phyloP scores from a whole-genome alignment of 2,329 filamentous ascomycete genomes.

The Penicillium sp. region DNA sequence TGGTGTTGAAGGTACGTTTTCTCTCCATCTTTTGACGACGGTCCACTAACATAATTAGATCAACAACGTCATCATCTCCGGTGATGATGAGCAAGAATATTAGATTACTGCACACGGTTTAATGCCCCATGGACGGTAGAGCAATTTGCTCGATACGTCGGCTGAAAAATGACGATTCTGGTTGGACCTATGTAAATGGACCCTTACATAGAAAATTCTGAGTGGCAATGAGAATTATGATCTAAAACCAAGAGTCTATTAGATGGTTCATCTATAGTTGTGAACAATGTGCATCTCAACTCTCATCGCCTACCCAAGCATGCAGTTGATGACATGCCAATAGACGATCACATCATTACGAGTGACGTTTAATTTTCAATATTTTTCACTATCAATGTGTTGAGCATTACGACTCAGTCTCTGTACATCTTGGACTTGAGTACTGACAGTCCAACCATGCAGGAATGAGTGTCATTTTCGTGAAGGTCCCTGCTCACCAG shows the following conservation, averaged over 20 bases:
- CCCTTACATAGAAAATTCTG: constrained; percentile 23
- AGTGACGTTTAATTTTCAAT: no score
- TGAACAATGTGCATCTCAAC: no score
- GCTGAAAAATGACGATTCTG: constrained; percentile 18
- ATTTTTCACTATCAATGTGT: no score
- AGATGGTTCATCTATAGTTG: no score
- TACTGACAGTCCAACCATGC: no score
- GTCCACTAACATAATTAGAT: constrained; percentile 42
- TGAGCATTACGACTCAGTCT: no score
- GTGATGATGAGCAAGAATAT: constrained; percentile 80
- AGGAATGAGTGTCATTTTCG: no score
- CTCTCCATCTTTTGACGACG: background rate
- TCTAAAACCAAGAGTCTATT: no score
- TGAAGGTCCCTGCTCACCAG: background rate
- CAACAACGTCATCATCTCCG: constrained; percentile 92
- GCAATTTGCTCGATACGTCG: constrained; percentile 6
- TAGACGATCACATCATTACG: no score
- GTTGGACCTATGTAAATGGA: constrained; percentile 22
- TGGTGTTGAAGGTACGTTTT: constrained; percentile 77
- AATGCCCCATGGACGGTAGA: constrained; percentile 15
- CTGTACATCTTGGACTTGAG: no score
- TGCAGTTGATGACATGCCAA: no score
- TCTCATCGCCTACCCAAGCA: no score
- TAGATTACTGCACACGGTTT: constrained; percentile 44
- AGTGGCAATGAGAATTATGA: constrained; percentile 26